Evolutionary conservation across 225 moss, liverwort and hornwort genomes (phyloP).

Genomic region (Lunularia cruciata): DNA sequence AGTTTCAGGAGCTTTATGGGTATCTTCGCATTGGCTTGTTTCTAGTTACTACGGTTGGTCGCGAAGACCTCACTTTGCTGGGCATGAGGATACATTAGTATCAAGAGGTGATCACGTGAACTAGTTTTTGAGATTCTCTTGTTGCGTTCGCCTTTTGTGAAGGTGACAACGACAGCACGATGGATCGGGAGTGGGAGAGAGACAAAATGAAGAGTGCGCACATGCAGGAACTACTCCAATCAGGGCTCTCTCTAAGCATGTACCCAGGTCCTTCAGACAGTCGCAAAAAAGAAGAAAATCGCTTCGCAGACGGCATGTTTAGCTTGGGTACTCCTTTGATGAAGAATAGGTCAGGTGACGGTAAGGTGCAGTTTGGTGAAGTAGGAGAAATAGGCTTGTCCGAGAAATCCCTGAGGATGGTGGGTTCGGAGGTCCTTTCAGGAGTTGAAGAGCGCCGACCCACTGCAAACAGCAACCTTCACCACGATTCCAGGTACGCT

Average conservation of each 20-base stretch:
- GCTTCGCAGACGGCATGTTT: slow-evolving; percentile 37
- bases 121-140: background rate
- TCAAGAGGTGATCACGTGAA: too few relatives aligned
- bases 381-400: slow-evolving; percentile 18
- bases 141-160: background rate
- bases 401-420: slow-evolving; percentile 36
- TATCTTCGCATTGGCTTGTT: too few relatives aligned
- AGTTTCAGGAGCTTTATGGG: too few relatives aligned
- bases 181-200: slow-evolving; percentile 42
- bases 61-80: too few relatives aligned
- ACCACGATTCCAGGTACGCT: slow-evolving; percentile 41
- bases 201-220: slow-evolving; percentile 30
- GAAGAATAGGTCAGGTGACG: slow-evolving; percentile 33
- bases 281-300: slow-evolving; percentile 38
- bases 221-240: slow-evolving; percentile 42
- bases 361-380: slow-evolving; percentile 36
- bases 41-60: too few relatives aligned
- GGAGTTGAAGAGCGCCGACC: slow-evolving; percentile 36
- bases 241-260: slow-evolving; percentile 44
- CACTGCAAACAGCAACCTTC: slow-evolving; percentile 30
- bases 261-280: slow-evolving; percentile 37
- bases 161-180: slow-evolving; percentile 1
- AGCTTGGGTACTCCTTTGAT: slow-evolving; percentile 32
- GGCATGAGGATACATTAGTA: too few relatives aligned
- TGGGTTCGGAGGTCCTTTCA: slow-evolving; percentile 21